Percentiles rank a stretch among this genome's conserved stretches.
Conservation (phyloP, 768 basidiomycete species). For the Panellus pusillus region DNA sequence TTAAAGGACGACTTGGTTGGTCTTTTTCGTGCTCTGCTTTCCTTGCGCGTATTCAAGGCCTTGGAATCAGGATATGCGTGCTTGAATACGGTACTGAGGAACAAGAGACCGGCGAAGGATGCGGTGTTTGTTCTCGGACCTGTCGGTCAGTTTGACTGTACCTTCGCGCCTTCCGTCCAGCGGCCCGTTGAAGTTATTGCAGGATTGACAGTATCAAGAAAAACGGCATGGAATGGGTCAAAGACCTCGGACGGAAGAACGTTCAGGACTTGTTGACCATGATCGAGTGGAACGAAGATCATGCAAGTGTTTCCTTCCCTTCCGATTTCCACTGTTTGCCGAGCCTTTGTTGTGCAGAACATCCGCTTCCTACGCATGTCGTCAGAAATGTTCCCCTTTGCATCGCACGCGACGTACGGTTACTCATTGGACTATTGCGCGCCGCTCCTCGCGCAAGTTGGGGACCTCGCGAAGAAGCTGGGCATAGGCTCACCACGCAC, state of each 20-base stretch:
- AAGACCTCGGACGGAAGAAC: conserved; percentile 78
- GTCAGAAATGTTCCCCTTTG: conserved; percentile 92
- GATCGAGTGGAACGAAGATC: conserved; percentile 90
- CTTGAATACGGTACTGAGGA: conserved; percentile 80
- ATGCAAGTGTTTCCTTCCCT: conserved; percentile 41
- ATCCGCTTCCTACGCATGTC: conserved; percentile 89
- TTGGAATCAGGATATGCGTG: conserved; percentile 68
- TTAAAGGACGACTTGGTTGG: conserved; percentile 62
- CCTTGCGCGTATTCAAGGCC: not conserved
- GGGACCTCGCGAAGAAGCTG: conserved; percentile 64
- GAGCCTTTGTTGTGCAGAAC: conserved; percentile 36
- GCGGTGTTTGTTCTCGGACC: conserved; percentile 72
- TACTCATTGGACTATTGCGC: conserved; percentile 80
- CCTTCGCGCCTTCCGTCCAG: not conserved
- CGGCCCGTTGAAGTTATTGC: conserved; percentile 28
- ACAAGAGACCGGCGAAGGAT: conserved; percentile 60
- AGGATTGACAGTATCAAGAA: conserved; percentile 79
- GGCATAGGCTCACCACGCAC: conserved; percentile 84
- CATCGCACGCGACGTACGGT: conserved; percentile 76
- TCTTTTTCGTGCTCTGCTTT: not conserved
- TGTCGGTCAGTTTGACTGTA: conserved; percentile 44
- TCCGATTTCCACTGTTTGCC: not conserved
- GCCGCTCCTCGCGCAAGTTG: conserved; percentile 52
- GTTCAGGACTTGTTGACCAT: conserved; percentile 67
- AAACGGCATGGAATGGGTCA: conserved; percentile 79